Percentiles rank a stretch among this genome's conserved stretches.
These are phyloP conservation scores for Rhododendron henanense DNA, from an alignment of 148 eudicot species.

Conservation along the genomic window DNA sequence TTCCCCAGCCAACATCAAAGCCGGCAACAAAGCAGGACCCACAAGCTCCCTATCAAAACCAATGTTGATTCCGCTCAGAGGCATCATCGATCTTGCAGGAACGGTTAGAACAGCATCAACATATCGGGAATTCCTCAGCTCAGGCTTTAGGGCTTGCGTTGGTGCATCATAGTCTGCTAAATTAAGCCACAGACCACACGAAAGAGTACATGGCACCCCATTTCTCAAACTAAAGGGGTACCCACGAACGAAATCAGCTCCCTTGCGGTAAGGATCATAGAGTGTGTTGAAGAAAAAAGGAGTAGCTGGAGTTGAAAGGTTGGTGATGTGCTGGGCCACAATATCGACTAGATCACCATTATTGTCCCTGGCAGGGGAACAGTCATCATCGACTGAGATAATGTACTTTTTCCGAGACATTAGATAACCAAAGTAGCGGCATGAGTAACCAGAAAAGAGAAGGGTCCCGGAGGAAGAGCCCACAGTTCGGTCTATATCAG, in stretches of 20 bases:
- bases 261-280: slow-evolving; percentile 78
- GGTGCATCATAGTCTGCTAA: slow-evolving; percentile 95
- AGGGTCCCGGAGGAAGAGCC: slow-evolving; percentile 43
- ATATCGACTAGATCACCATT: slow-evolving; percentile 55
- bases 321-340: slow-evolving; percentile 69
- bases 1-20: slow-evolving; percentile 64
- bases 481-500: slow-evolving; percentile 54
- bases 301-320: slow-evolving; percentile 85
- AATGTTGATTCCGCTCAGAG: slow-evolving; percentile 78
- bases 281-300: slow-evolving; percentile 94
- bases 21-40: slow-evolving; percentile 87
- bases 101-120: slow-evolving; percentile 91
- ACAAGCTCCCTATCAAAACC: slow-evolving; percentile 68
- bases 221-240: slow-evolving; percentile 84
- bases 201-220: slow-evolving; percentile 78
- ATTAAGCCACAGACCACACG: slow-evolving; percentile 91
- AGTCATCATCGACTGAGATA: slow-evolving; percentile 82
- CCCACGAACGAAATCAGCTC: slow-evolving; percentile 93
- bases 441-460: slow-evolving; percentile 82
- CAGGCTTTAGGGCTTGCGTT: slow-evolving; percentile 87
- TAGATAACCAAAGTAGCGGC: slow-evolving; percentile 95
- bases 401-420: slow-evolving; percentile 75
- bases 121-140: slow-evolving; percentile 55
- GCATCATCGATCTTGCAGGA: slow-evolving; percentile 67
- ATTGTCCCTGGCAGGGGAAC: slow-evolving; percentile 73